Conservation (phyloP, 2,329 filamentous ascomycete genomes). For the Epichloe brachyelytri region DNA sequence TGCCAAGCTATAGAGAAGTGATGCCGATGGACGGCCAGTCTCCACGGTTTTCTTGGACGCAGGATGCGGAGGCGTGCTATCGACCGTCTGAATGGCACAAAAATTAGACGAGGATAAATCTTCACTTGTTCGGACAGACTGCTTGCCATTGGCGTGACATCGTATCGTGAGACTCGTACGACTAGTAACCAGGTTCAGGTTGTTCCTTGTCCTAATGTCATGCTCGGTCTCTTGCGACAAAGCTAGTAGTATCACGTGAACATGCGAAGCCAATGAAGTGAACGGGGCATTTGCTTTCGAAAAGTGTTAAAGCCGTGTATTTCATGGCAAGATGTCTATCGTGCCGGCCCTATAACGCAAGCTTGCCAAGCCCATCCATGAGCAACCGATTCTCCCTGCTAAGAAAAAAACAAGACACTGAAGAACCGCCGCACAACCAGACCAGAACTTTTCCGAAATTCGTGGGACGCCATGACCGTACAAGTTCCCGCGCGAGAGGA, state of each 20-base stretch:
- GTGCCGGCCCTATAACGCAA: conserved; percentile 14
- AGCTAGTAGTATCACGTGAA: too few relatives aligned
- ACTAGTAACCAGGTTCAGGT: too few relatives aligned
- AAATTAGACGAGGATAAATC: neutral
- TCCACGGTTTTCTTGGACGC: conserved; percentile 19
- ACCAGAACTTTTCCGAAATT: conserved; percentile 22
- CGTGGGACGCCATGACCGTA: conserved; percentile 19
- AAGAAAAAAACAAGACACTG: conserved; percentile 11
- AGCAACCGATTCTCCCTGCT: conserved; percentile 20
- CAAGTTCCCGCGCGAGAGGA: conserved; percentile 12
- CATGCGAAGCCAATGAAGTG: neutral
- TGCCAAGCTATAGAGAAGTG: conserved; percentile 19
- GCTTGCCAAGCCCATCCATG: conserved; percentile 17
- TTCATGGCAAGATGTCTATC: conserved; percentile 16
- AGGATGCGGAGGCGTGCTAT: conserved; percentile 15
- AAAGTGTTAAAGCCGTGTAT: conserved; percentile 17
- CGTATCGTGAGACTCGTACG: too few relatives aligned
- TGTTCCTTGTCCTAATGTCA: too few relatives aligned
- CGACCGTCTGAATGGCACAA: conserved; percentile 10
- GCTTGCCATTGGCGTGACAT: too few relatives aligned
- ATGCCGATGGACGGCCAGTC: neutral
- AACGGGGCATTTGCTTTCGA: conserved; percentile 7
- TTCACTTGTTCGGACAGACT: too few relatives aligned
- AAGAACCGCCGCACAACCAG: conserved; percentile 19
- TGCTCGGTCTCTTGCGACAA: too few relatives aligned